phyloP scores from a whole-genome alignment of 306 rosid genomes.

The Casuarina equisetifolia region DNA sequence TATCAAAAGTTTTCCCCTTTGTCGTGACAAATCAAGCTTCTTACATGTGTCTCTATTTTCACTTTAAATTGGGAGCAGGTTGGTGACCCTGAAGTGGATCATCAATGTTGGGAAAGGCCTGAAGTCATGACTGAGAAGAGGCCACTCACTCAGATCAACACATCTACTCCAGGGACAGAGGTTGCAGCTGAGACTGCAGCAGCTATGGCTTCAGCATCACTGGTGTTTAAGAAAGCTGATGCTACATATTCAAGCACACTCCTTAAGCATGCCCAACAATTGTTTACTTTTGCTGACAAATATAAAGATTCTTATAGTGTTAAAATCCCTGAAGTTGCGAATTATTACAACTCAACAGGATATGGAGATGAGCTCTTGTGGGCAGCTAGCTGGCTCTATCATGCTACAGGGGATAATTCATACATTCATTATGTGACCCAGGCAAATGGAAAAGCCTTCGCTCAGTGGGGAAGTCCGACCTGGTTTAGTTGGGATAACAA shows the following conservation, averaged over 20 bases:
- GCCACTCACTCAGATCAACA: constrained; percentile 76
- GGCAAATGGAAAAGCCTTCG: constrained; percentile 58
- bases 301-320: constrained; percentile 57
- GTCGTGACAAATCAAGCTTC: background rate
- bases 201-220: constrained; percentile 98
- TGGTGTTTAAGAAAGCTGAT: constrained; percentile 68
- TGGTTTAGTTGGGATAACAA: constrained; percentile 99
- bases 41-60: constrained; percentile 18
- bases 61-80: constrained; percentile 51
- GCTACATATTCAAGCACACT: constrained; percentile 66
- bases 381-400: constrained; percentile 98
- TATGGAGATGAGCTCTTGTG: constrained; percentile 93
- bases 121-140: constrained; percentile 65
- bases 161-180: constrained; percentile 79
- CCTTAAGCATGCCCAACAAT: constrained; percentile 77
- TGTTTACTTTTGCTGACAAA: constrained; percentile 78
- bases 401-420: constrained; percentile 71
- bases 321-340: constrained; percentile 66
- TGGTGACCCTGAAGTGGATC: constrained; percentile 79
- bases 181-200: constrained; percentile 96
- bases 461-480: constrained; percentile 75
- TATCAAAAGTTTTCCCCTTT: background rate
- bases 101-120: constrained; percentile 89
- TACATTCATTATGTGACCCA: constrained; percentile 76
- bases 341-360: constrained; percentile 88